phyloP scores from a whole-genome alignment of 495 filamentous ascomycete genomes.

The Xylaria intraflava region DNA sequence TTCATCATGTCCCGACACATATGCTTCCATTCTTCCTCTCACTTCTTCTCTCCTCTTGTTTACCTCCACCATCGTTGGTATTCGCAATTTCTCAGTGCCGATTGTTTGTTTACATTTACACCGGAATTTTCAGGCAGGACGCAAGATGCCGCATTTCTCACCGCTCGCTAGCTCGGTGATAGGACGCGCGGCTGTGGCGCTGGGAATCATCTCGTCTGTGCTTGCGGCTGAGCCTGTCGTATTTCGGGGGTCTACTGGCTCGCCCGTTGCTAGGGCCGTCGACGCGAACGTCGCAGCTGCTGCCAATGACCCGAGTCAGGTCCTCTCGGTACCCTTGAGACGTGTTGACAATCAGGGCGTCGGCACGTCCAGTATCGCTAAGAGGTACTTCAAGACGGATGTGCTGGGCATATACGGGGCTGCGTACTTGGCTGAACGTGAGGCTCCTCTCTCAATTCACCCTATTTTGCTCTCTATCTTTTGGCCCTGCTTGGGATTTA shows the following conservation, averaged over 20 bases:
- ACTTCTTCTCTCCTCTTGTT: neutral
- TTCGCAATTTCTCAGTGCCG: neutral
- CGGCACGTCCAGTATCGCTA: constrained; percentile 20
- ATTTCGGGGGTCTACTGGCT: neutral
- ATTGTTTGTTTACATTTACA: neutral
- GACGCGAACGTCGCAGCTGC: constrained; percentile 1
- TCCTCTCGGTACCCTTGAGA: constrained; percentile 19
- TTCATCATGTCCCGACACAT: neutral
- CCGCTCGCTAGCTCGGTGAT: neutral
- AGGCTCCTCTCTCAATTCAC: neutral
- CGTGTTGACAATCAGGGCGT: constrained; percentile 17
- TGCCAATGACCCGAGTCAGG: constrained; percentile 5
- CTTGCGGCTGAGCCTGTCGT: neutral
- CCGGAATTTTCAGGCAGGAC: neutral
- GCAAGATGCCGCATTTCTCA: neutral
- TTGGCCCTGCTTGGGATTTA: neutral
- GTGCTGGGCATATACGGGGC: constrained; percentile 23
- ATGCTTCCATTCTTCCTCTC: neutral
- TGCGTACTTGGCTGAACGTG: constrained; percentile 26
- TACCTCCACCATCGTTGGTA: neutral
- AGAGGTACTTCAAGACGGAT: constrained; percentile 19
- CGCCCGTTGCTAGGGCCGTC: neutral
- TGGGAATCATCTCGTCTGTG: neutral
- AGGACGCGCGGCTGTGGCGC: neutral
- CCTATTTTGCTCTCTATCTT: neutral